Conservation (phyloP, 2,329 filamentous ascomycete species). For the Paecilomyces dactylethromorphus region DNA sequence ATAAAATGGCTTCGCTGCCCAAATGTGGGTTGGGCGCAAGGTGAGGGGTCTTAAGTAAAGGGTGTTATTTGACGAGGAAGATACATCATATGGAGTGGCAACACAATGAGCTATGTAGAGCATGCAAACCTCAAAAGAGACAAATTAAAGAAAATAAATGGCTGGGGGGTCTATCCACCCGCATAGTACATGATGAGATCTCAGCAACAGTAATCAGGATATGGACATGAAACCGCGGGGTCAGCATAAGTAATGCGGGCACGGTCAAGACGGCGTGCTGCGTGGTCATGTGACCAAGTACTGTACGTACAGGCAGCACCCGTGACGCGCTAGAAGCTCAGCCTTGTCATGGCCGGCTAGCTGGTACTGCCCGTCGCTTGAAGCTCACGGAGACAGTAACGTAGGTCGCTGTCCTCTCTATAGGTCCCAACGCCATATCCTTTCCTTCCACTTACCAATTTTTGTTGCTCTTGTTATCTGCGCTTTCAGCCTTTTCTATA, state of each 20-base stretch:
- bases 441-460: conserved; percentile 17
- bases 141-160: neutral
- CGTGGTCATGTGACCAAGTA: neutral
- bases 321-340: conserved; percentile 22
- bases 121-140: neutral
- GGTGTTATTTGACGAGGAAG: conserved; percentile 17
- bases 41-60: neutral
- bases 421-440: neutral
- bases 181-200: neutral
- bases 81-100: conserved; percentile 10
- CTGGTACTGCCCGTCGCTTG: conserved; percentile 3
- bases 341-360: conserved; percentile 10
- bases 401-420: conserved; percentile 13
- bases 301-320: conserved; percentile 3
- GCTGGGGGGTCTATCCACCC: neutral
- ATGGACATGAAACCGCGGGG: neutral
- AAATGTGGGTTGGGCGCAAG: conserved; percentile 10
- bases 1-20: neutral
- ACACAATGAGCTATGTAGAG: neutral
- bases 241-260: neutral
- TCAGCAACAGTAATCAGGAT: neutral
- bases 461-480: neutral
- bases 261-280: neutral
- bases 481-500: neutral
- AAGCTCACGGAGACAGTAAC: neutral